These are phyloP conservation scores for Botrytis fabae DNA, from an alignment of 2,329 filamentous ascomycete genomes.

Conservation along the genomic window DNA sequence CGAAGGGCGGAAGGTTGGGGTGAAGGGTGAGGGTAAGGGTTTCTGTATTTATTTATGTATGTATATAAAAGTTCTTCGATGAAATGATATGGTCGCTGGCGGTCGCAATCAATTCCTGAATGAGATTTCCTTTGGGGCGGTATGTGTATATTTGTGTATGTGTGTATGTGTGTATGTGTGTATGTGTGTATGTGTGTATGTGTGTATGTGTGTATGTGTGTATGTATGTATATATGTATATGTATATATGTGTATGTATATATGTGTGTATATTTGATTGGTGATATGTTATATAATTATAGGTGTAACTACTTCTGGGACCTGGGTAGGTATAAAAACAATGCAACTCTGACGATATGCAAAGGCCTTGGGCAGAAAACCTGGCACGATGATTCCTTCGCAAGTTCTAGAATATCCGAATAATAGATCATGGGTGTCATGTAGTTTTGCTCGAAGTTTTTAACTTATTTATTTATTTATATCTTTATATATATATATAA, in stretches of 20 bases:
- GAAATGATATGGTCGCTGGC: background rate
- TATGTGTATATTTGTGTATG: background rate
- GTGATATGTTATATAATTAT: background rate
- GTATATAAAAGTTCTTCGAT: constrained; percentile 10
- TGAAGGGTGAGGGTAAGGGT: no score
- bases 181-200: background rate
- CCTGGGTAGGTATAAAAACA: no score
- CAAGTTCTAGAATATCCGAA: no score
- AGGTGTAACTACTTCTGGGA: background rate
- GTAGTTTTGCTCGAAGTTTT: background rate
- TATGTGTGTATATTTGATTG: no score
- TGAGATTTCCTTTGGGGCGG: background rate
- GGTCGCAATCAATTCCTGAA: background rate
- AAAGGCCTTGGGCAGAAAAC: rapidly evolving
- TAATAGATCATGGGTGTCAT: no score
- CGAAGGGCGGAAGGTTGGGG: background rate
- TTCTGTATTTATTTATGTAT: constrained; percentile 1
- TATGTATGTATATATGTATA: background rate
- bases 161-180: background rate
- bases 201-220: background rate
- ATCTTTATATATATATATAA: no score
- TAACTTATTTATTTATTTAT: background rate
- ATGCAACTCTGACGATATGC: background rate
- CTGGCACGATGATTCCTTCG: rapidly evolving
- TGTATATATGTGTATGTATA: background rate